phyloP scores from a whole-genome alignment of 805 yeast genomes.

The Metschnikowia chrysomelidarum region DNA sequence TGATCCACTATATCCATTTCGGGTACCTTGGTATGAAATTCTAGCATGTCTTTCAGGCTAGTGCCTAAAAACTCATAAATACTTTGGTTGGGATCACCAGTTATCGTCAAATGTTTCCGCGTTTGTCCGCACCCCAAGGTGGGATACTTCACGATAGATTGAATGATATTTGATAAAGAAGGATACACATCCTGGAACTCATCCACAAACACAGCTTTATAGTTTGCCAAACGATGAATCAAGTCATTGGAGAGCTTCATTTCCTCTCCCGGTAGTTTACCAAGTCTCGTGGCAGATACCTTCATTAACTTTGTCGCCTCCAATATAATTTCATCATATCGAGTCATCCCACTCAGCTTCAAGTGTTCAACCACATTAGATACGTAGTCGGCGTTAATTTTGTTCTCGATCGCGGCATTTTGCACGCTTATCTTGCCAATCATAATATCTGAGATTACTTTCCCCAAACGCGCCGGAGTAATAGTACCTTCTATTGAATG shows the following conservation, averaged over 20 bases:
- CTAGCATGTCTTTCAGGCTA: slow-evolving; percentile 32
- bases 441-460: slow-evolving; percentile 23
- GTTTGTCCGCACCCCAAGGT: slow-evolving; percentile 17
- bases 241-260: background rate
- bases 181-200: slow-evolving; percentile 73
- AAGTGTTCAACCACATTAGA: slow-evolving; percentile 27
- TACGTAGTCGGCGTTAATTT: slow-evolving; percentile 28
- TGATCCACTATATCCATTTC: slow-evolving; percentile 25
- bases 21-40: slow-evolving; percentile 23
- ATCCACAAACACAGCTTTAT: slow-evolving; percentile 53
- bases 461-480: slow-evolving; percentile 24
- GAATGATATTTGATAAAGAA: slow-evolving; percentile 45
- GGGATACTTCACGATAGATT: slow-evolving; percentile 36
- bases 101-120: slow-evolving; percentile 56
- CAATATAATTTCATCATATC: slow-evolving; percentile 36
- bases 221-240: slow-evolving; percentile 20
- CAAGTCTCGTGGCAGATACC: slow-evolving; percentile 1
- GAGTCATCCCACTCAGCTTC: slow-evolving; percentile 31
- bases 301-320: slow-evolving; percentile 31
- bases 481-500: slow-evolving; percentile 23
- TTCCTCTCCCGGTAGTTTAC: background rate
- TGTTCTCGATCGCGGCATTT: slow-evolving; percentile 24
- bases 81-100: slow-evolving; percentile 73
- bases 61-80: slow-evolving; percentile 68
- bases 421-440: slow-evolving; percentile 21